phyloP scores from a whole-genome alignment of 2,329 filamentous ascomycete genomes.

The Didymella arachidicola region DNA sequence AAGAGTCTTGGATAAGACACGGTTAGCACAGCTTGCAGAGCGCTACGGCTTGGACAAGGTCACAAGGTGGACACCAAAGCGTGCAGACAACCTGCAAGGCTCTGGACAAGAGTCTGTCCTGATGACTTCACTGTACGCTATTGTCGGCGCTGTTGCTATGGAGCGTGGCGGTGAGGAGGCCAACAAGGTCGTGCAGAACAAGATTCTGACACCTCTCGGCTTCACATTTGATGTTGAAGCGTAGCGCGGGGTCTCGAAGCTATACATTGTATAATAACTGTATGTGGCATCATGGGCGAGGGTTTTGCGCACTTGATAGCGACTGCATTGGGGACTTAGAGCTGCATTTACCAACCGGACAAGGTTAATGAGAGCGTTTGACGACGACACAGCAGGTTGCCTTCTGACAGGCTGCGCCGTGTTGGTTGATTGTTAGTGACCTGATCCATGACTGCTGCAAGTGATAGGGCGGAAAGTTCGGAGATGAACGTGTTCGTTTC shows the following conservation, averaged over 20 bases:
- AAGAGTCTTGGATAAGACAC: constrained; percentile 68
- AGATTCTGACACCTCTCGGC: constrained; percentile 67
- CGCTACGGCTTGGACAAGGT: constrained; percentile 76
- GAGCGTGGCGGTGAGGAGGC: constrained; percentile 84
- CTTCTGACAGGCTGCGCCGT: neutral
- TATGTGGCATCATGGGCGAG: constrained; percentile 21
- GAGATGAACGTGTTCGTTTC: constrained; percentile 15
- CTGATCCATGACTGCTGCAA: constrained; percentile 5
- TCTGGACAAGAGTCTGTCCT: constrained; percentile 81
- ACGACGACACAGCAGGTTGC: neutral
- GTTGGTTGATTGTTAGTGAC: neutral
- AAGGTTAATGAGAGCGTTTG: constrained; percentile 19
- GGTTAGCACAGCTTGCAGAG: constrained; percentile 72
- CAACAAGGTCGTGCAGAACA: constrained; percentile 75
- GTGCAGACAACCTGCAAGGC: constrained; percentile 71
- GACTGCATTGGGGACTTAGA: constrained; percentile 19
- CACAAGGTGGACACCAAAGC: constrained; percentile 85
- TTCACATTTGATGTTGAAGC: constrained; percentile 35
- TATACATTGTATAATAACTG: constrained; percentile 20
- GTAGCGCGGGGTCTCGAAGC: constrained; percentile 7
- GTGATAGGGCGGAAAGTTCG: constrained; percentile 7
- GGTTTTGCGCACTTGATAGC: constrained; percentile 22
- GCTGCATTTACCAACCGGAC: constrained; percentile 15
- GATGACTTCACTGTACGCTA: constrained; percentile 79
- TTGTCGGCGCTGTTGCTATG: constrained; percentile 87